Conservation (phyloP, 2,329 filamentous ascomycete genomes). For the Cladosporium phlei region DNA sequence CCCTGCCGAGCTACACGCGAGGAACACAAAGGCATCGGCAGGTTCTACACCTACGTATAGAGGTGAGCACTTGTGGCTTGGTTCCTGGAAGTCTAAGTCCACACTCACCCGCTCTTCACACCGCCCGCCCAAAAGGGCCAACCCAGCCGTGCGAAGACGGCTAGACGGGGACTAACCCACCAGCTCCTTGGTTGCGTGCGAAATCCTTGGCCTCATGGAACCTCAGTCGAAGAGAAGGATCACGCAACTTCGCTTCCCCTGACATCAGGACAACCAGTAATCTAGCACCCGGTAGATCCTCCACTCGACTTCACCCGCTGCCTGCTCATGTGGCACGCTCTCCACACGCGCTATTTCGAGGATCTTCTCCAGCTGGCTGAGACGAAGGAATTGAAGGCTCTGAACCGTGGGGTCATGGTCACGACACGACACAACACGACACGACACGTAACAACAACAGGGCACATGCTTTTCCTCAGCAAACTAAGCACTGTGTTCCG, state of each 20-base stretch:
- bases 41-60: not conserved
- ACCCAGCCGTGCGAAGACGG: too few species aligned
- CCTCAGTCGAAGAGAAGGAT: not conserved
- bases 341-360: slow-evolving; percentile 8
- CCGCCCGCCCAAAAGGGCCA: slow-evolving; percentile 3
- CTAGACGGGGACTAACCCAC: too few species aligned
- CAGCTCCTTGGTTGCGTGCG: too few species aligned
- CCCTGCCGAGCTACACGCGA: slow-evolving; percentile 2
- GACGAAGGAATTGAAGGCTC: too few species aligned
- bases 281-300: too few species aligned
- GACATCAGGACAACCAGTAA: not conserved
- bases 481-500: not conserved
- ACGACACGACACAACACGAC: too few species aligned
- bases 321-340: not conserved
- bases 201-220: not conserved
- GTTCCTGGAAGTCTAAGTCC: slow-evolving; percentile 1
- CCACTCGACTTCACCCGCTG: slow-evolving; percentile 3
- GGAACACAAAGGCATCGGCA: not conserved
- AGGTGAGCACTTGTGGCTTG: too few species aligned
- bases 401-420: too few species aligned
- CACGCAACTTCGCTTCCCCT: slow-evolving; percentile 8
- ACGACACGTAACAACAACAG: not conserved
- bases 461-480: not conserved
- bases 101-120: not conserved
- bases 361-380: not conserved